A percentile compares a stretch with the other conserved stretches of the same genome.
These are phyloP conservation scores for Drechslerella stenobrocha DNA, from an alignment of 2,329 filamentous ascomycete species.

Conservation along the genomic window DNA sequence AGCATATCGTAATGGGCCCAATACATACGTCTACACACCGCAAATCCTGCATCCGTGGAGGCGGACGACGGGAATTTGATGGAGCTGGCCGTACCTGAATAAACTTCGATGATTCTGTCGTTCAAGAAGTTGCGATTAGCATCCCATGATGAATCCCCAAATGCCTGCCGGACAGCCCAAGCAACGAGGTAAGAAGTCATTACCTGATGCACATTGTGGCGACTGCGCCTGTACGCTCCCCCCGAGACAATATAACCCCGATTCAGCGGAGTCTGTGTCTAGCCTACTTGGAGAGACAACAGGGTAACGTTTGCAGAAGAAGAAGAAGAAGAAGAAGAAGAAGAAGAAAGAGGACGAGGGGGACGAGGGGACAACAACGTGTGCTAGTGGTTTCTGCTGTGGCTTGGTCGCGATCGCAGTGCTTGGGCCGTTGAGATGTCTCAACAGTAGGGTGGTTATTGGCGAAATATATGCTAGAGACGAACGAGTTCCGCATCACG, in stretches of 20 bases:
- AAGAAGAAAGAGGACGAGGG: too few relatives aligned
- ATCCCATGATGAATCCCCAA: neutral
- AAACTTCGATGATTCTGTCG: slow-evolving; percentile 36
- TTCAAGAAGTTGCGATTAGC: neutral
- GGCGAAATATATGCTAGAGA: neutral
- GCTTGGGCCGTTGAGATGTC: neutral
- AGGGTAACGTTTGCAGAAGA: too few relatives aligned
- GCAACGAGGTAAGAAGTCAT: neutral
- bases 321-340: neutral
- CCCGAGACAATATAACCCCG: neutral
- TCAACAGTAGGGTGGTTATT: neutral
- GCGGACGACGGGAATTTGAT: neutral
- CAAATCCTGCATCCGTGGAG: too few relatives aligned
- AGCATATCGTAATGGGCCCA: neutral
- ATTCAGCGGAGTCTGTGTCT: too few relatives aligned
- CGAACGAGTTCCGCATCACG: neutral
- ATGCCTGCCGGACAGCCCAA: neutral
- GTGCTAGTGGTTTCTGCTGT: neutral
- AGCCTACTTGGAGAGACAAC: too few relatives aligned
- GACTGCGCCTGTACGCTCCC: neutral
- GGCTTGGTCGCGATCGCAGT: neutral
- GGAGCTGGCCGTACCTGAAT: slow-evolving; percentile 13
- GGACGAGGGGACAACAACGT: neutral
- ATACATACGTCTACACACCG: neutral
- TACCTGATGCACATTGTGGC: slow-evolving; percentile 1